Percentiles rank a stretch among this genome's conserved stretches.
These are phyloP conservation scores for Trichophyton equinum DNA, from an alignment of 2,329 filamentous ascomycete species.

Conservation along the genomic window DNA sequence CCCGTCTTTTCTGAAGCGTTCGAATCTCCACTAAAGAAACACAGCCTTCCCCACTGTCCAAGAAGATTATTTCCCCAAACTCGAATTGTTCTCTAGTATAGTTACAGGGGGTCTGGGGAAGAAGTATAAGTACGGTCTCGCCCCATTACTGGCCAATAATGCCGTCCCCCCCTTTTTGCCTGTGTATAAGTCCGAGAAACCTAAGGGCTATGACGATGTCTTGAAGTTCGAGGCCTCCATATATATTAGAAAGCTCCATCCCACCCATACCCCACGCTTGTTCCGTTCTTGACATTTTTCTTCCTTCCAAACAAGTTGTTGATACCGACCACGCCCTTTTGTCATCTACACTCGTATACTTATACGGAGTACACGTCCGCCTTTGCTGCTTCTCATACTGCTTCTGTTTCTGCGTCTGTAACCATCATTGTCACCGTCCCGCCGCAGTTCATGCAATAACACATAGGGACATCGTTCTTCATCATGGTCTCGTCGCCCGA, in stretches of 20 bases:
- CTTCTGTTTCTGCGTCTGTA: neutral
- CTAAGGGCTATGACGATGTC: neutral
- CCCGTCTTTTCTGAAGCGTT: neutral
- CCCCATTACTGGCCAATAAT: constrained; percentile 1
- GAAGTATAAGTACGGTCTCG: constrained; percentile 3
- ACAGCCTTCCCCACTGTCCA: neutral
- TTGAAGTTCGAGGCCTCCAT: neutral
- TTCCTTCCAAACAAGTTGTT: neutral
- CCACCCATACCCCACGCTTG: neutral
- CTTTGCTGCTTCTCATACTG: neutral
- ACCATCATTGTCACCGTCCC: neutral
- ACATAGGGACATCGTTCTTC: neutral
- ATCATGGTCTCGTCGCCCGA: constrained; percentile 10
- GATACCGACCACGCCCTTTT: neutral
- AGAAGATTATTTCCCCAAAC: constrained; percentile 4
- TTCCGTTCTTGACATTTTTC: neutral
- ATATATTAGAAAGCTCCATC: constrained; percentile 3
- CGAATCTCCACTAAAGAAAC: neutral
- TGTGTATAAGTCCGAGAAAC: neutral
- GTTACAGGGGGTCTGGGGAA: neutral
- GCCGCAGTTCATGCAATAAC: neutral
- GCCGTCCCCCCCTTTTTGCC: neutral
- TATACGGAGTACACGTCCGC: neutral
- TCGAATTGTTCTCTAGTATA: neutral
- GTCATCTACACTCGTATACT: neutral